These are phyloP conservation scores for Ascochyta pisi DNA, from an alignment of 2,329 filamentous ascomycete genomes.

Conservation along the genomic window DNA sequence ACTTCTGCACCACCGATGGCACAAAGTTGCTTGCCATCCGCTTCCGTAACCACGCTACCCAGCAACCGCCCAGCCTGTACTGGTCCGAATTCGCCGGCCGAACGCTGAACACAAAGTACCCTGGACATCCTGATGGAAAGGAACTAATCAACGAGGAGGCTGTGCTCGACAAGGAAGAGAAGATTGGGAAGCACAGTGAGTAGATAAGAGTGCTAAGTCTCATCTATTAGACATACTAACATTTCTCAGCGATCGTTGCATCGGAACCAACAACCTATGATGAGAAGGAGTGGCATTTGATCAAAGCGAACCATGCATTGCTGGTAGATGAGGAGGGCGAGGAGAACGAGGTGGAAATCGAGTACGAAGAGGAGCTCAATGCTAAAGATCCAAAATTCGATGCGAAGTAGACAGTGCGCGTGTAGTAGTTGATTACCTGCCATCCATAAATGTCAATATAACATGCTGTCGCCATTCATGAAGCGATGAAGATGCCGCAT, in stretches of 20 bases:
- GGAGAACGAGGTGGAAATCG: slow-evolving; percentile 45
- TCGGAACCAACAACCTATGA: slow-evolving; percentile 63
- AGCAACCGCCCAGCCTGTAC: slow-evolving; percentile 61
- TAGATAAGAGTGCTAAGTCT: too few species aligned
- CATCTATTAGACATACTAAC: neutral
- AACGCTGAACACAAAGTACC: slow-evolving; percentile 61
- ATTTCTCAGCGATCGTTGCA: slow-evolving; percentile 52
- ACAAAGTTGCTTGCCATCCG: slow-evolving; percentile 57
- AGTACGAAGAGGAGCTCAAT: slow-evolving; percentile 51
- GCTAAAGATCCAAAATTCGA: slow-evolving; percentile 49
- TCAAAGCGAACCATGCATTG: slow-evolving; percentile 56
- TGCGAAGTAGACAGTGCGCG: neutral
- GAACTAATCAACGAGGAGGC: slow-evolving; percentile 45
- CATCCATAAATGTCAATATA: neutral
- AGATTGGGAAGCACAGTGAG: slow-evolving; percentile 56
- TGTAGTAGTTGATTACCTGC: neutral
- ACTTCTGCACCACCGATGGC: slow-evolving; percentile 61
- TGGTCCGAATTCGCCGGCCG: slow-evolving; percentile 59
- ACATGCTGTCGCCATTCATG: too few species aligned
- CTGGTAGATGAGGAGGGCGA: slow-evolving; percentile 52
- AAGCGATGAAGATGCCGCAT: too few species aligned
- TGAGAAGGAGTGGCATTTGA: slow-evolving; percentile 59
- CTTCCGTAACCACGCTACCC: slow-evolving; percentile 59
- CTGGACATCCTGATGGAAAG: slow-evolving; percentile 54
- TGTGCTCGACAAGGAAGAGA: slow-evolving; percentile 46